phyloP scores from a whole-genome alignment of 371 early-diverging fungal genomes.

The Coelomomyces lativittatus region DNA sequence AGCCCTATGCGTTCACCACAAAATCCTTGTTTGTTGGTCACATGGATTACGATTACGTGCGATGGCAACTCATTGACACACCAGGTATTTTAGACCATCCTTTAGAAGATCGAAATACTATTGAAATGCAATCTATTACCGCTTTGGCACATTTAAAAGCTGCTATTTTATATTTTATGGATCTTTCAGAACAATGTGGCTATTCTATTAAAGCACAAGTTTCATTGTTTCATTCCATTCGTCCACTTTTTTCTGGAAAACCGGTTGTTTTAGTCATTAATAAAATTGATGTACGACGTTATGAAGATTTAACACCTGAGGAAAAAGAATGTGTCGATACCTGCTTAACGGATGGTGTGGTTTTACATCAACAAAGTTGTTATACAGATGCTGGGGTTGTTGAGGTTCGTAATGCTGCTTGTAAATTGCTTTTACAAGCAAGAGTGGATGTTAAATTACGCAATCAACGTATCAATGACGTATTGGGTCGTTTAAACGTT shows the following conservation, averaged over 20 bases:
- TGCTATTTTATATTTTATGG: conserved; percentile 96
- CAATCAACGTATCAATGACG: conserved; percentile 70
- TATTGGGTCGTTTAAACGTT: conserved; percentile 85
- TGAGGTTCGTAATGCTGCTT: conserved; percentile 79
- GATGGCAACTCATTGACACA: conserved; percentile 99
- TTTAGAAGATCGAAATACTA: conserved; percentile 97
- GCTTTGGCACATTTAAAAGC: conserved; percentile 98
- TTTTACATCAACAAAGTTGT: conserved; percentile 66
- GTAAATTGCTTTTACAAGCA: conserved; percentile 75
- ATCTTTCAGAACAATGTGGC: conserved; percentile 97
- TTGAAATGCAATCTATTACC: conserved; percentile 99
- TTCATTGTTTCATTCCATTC: conserved; percentile 82
- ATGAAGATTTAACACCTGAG: conserved; percentile 58
- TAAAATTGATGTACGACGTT: conserved; percentile 84
- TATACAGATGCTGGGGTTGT: conserved; percentile 89
- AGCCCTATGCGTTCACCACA: conserved; percentile 99
- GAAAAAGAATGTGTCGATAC: conserved; percentile 57
- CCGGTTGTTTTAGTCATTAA: conserved; percentile 89
- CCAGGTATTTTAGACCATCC: conserved; percentile 99
- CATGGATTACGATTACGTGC: conserved; percentile 98
- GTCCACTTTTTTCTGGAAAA: conserved; percentile 97
- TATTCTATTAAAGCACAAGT: conserved; percentile 89
- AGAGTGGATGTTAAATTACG: conserved; percentile 91
- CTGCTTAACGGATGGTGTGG: conserved; percentile 41
- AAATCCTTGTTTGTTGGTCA: conserved; percentile 99